These are phyloP conservation scores for Neurospora sp. DNA, from an alignment of 495 filamentous ascomycete species.

Conservation along the genomic window DNA sequence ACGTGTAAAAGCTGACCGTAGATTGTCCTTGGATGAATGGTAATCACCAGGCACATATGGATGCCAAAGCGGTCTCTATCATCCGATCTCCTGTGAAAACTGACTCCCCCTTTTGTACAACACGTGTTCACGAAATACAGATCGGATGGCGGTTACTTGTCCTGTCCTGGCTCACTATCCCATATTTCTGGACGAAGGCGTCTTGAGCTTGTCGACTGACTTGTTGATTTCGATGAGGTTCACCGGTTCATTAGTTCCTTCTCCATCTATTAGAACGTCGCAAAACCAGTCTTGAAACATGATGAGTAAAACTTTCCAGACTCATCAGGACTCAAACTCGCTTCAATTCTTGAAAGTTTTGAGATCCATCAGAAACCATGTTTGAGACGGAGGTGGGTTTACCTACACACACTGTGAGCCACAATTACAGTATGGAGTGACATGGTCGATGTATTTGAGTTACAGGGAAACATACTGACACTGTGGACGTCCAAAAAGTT, in stretches of 20 bases:
- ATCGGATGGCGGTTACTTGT: too few relatives aligned
- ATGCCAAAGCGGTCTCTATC: neutral
- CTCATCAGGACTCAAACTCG: neutral
- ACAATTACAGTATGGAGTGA: neutral
- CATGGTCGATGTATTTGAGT: neutral
- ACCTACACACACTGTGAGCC: neutral
- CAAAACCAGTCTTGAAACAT: neutral
- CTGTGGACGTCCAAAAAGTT: neutral
- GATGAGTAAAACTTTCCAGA: neutral
- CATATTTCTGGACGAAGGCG: too few relatives aligned
- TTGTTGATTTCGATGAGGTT: too few relatives aligned
- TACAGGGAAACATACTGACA: neutral
- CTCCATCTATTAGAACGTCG: too few relatives aligned
- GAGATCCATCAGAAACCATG: neutral
- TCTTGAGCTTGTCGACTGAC: too few relatives aligned
- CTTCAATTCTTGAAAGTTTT: neutral
- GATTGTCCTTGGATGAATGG: neutral
- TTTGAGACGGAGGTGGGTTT: neutral
- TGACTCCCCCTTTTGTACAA: too few relatives aligned
- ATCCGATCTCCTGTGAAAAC: neutral
- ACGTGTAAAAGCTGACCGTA: neutral
- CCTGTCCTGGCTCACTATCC: too few relatives aligned
- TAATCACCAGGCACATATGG: neutral
- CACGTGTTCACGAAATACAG: too few relatives aligned
- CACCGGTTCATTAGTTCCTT: too few relatives aligned